These are phyloP conservation scores for Blastomyces emzantsi DNA, from an alignment of 2,329 filamentous ascomycete genomes.

Conservation along the genomic window DNA sequence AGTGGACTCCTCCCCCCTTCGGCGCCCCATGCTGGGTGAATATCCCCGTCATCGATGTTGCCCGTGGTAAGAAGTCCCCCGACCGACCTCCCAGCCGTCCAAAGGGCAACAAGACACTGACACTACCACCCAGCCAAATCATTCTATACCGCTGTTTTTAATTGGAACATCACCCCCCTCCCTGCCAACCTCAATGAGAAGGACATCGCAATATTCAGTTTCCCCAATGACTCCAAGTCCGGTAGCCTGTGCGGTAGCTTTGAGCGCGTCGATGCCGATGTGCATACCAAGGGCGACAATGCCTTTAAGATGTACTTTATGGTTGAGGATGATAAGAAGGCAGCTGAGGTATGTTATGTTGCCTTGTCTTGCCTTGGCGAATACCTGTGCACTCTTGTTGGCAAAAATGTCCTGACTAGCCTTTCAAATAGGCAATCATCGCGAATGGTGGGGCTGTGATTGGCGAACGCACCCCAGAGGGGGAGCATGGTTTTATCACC, in stretches of 20 bases:
- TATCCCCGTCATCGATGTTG: slow-evolving; percentile 18
- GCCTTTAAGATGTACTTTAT: slow-evolving; percentile 19
- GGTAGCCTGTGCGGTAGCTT: background rate
- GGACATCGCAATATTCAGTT: slow-evolving; percentile 17
- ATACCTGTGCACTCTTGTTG: background rate
- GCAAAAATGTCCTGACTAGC: background rate
- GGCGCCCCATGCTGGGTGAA: slow-evolving; percentile 22
- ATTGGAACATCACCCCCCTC: slow-evolving; percentile 17
- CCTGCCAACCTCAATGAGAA: slow-evolving; percentile 12
- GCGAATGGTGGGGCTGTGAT: slow-evolving; percentile 17
- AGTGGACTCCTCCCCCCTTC: slow-evolving; percentile 17
- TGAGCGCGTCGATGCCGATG: slow-evolving; percentile 11
- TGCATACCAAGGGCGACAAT: slow-evolving; percentile 5
- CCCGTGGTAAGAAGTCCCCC: slow-evolving; percentile 14
- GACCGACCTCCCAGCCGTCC: background rate
- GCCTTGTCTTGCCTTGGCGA: background rate
- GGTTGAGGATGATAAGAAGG: slow-evolving; percentile 18
- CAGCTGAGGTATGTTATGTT: slow-evolving; percentile 15
- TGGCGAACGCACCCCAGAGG: slow-evolving; percentile 16
- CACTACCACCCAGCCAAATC: slow-evolving; percentile 14
- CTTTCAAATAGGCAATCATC: slow-evolving; percentile 14
- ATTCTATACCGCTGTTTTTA: slow-evolving; percentile 21
- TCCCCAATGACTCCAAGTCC: slow-evolving; percentile 11
- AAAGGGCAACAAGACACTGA: background rate
- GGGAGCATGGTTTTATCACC: slow-evolving; percentile 16